Base-by-base conservation (phyloP, 1,284 basidiomycete genomes). In the Agroathelia rolfsii region DNA sequence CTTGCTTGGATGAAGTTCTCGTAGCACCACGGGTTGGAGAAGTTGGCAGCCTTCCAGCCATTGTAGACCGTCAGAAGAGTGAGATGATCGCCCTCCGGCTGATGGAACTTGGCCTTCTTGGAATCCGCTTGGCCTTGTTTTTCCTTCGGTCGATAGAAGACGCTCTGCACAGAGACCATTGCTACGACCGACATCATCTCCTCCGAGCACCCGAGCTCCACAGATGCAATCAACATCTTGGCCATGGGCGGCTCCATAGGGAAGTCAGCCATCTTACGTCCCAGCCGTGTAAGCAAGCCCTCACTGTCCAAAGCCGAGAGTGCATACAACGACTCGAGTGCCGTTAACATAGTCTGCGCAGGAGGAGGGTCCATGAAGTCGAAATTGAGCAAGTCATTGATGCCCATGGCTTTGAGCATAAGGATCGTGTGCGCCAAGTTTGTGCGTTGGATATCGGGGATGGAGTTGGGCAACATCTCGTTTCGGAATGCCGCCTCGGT, bases 311-410 rank as follows among this genome's bases (percentile, higher is more conserved):
- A 66, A 3, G 94, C 95, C 0, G 90, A 94, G 4, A 98, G 69
- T 2, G 93, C 94, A 56, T 95, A 97, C 3, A 98, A 61, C 38
- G 85, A 79, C 54, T 98, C 94, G 23, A 98, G 62, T 0, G 95
- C 95, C 3, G 88, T 92, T 33, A 95, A 65, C 76, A 98, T 87
- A 4, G 93, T 97, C 49, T 85, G 89, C 0, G 92, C 85, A 0
- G 94, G 93, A 18, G 95, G 95, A 1, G 94, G 92, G 55, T 98
- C 95, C 94, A 98, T 97, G 53, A 97, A 99, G 56, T 97, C 94
- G 55, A 98, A 98, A 56, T 89, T 88, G 42, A 98, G 77, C 13
- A 99, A 64, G 53, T 99, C 93, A 51, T 98, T 98, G 62, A 99
- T 78, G 20, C 95, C 95, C 93, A 99, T 96, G 3, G 95, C 93